A percentile compares a stretch with the other conserved stretches of the same genome.
phyloP scores from a whole-genome alignment of 371 early-diverging fungal genomes.

The Rhizopus microsporus region DNA sequence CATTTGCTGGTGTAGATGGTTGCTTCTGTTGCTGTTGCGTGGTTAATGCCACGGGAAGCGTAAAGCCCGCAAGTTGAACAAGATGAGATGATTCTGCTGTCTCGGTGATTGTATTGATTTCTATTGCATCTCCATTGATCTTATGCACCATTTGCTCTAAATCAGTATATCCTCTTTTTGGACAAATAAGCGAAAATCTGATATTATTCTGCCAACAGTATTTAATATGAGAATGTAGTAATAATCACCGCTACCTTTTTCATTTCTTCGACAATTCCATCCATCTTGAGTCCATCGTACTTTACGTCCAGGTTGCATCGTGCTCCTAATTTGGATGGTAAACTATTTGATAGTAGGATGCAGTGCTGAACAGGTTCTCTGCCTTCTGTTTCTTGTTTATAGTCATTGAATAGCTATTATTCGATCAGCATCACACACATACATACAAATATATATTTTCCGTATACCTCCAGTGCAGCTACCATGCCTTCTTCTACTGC shows the following conservation, averaged over 20 bases:
- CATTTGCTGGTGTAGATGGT: background rate
- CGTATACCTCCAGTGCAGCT: constrained; percentile 62
- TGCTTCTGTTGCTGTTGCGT: constrained; percentile 8
- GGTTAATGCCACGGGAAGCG: constrained; percentile 42
- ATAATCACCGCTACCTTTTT: constrained; percentile 41
- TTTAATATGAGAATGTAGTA: background rate
- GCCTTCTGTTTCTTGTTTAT: constrained; percentile 40
- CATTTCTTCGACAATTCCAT: constrained; percentile 49
- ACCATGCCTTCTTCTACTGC: constrained; percentile 68
- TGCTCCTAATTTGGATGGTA: constrained; percentile 50
- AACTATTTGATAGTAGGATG: constrained; percentile 56
- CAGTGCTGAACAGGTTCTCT: constrained; percentile 56
- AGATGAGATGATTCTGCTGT: constrained; percentile 41
- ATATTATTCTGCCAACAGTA: constrained; percentile 34
- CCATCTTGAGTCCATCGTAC: constrained; percentile 49
- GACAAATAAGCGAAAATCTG: constrained; percentile 49
- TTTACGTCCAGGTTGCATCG: constrained; percentile 51
- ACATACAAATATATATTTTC: background rate
- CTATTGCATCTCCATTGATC: constrained; percentile 44
- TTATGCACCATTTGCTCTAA: constrained; percentile 32
- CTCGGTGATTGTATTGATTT: constrained; percentile 42
- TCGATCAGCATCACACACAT: background rate
- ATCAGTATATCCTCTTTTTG: constrained; percentile 37
- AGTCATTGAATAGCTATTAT: constrained; percentile 58
- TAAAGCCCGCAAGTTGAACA: constrained; percentile 61